These are phyloP conservation scores for Calocybe cyanea DNA, from an alignment of 768 basidiomycete species.

Conservation along the genomic window DNA sequence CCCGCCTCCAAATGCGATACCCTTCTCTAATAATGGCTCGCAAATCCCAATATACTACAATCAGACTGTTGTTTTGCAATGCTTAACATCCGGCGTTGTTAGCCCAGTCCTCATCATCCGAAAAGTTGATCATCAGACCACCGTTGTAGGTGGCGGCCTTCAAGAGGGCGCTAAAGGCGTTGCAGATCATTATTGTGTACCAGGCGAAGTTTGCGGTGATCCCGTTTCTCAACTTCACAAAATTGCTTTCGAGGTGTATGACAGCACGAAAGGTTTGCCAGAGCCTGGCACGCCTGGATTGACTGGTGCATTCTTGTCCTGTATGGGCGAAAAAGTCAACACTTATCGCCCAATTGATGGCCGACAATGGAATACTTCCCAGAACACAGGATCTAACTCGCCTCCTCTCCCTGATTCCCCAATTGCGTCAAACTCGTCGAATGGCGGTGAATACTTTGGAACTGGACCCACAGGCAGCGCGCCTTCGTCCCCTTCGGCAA, in stretches of 20 bases:
- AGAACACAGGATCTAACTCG: slow-evolving; percentile 42
- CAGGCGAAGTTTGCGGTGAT: slow-evolving; percentile 89
- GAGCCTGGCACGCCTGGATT: slow-evolving; percentile 75
- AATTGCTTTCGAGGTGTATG: slow-evolving; percentile 90
- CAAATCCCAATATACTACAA: slow-evolving; percentile 96
- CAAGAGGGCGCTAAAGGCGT: slow-evolving; percentile 85
- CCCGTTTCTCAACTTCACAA: slow-evolving; percentile 95
- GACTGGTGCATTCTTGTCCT: slow-evolving; percentile 81
- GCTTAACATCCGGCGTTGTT: slow-evolving; percentile 89
- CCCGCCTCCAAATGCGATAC: slow-evolving; percentile 86
- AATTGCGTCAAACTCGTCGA: slow-evolving; percentile 56
- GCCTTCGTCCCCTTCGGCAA: slow-evolving; percentile 62
- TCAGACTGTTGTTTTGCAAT: slow-evolving; percentile 92
- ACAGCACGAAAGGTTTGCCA: slow-evolving; percentile 61
- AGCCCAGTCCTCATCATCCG: slow-evolving; percentile 92
- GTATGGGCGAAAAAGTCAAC: slow-evolving; percentile 92
- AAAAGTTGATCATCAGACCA: slow-evolving; percentile 88
- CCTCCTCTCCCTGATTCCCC: slow-evolving; percentile 70
- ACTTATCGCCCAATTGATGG: slow-evolving; percentile 84
- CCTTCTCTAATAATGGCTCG: slow-evolving; percentile 77
- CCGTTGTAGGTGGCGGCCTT: slow-evolving; percentile 86
- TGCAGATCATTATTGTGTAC: slow-evolving; percentile 76
- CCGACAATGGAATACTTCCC: slow-evolving; percentile 65
- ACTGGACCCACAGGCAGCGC: slow-evolving; percentile 54
- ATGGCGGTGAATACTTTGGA: slow-evolving; percentile 65